Evolutionary conservation across 75 land plant genomes (phyloP).

Genomic region (Sequoiadendron giganteum): DNA sequence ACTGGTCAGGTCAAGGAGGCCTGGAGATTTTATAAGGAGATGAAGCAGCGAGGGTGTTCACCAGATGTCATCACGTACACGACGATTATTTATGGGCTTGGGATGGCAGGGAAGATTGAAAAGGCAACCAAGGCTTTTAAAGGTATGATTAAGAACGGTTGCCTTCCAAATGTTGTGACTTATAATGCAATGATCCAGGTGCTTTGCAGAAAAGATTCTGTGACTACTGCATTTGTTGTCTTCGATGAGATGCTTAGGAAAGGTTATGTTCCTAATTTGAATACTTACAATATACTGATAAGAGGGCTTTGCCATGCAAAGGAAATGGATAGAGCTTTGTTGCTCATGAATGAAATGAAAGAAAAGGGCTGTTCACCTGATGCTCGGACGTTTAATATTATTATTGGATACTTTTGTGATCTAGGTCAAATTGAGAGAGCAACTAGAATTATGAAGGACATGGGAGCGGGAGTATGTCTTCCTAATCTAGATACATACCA

Average conservation of each 20-base stretch:
- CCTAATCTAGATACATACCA: constrained; percentile 68
- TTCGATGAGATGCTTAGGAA: constrained; percentile 61
- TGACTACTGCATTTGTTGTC: constrained; percentile 41
- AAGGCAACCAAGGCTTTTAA: constrained; percentile 47
- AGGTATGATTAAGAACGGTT: constrained; percentile 48
- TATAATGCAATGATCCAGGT: constrained; percentile 74
- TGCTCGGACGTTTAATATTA: constrained; percentile 48
- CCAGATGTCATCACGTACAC: constrained; percentile 67
- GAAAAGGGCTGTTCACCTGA: constrained; percentile 38
- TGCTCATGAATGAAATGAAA: constrained; percentile 42
- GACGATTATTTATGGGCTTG: constrained; percentile 63
- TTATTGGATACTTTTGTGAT: constrained; percentile 52
- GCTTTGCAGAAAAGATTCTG: constrained; percentile 52
- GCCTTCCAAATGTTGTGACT: constrained; percentile 55
- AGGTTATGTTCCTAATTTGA: constrained; percentile 46
- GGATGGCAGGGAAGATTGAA: constrained; percentile 41
- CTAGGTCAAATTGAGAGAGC: constrained; percentile 56
- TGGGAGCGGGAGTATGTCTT: constrained; percentile 44
- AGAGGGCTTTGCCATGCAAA: constrained; percentile 61
- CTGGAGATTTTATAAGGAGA: constrained; percentile 54
- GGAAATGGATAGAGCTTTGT: constrained; percentile 48
- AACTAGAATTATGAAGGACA: constrained; percentile 32
- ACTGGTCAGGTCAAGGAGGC: constrained; percentile 50
- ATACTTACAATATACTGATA: constrained; percentile 53
- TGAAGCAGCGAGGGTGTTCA: constrained; percentile 41